Evolutionary conservation across 2,329 filamentous ascomycete species (phyloP).

Genomic region (Colletotrichum costaricense): DNA sequence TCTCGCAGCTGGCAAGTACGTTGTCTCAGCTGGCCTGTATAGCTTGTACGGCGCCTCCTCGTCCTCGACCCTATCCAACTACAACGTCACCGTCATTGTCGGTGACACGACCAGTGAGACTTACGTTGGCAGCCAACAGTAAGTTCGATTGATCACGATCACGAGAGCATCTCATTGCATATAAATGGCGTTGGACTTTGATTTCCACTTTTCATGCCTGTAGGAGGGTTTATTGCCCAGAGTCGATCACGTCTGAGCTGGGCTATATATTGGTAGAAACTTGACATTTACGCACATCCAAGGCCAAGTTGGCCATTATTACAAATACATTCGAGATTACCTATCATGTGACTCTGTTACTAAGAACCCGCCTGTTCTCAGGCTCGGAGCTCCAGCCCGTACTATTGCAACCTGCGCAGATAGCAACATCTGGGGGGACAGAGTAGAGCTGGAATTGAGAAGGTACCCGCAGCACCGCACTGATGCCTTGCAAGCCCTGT

Average conservation of each 20-base stretch:
- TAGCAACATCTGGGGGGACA: too few relatives aligned
- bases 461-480: too few relatives aligned
- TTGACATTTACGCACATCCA: too few relatives aligned
- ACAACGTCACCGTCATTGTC: conserved; percentile 42
- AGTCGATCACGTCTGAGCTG: background rate
- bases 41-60: conserved; percentile 42
- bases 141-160: background rate
- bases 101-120: conserved; percentile 40
- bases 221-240: too few relatives aligned
- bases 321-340: too few relatives aligned
- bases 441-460: too few relatives aligned
- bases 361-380: too few relatives aligned
- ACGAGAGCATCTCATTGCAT: background rate
- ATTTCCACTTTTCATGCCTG: background rate
- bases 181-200: background rate
- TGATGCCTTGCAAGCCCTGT: too few relatives aligned
- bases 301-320: too few relatives aligned
- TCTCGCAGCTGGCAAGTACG: conserved; percentile 37
- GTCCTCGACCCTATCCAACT: conserved; percentile 38
- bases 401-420: too few relatives aligned
- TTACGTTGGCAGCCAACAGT: conserved; percentile 49
- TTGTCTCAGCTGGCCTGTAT: conserved; percentile 42
- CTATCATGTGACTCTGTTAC: too few relatives aligned
- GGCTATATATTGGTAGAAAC: background rate
- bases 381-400: too few relatives aligned